phyloP scores from a whole-genome alignment of 1,284 basidiomycete genomes.

The Veloboletus limbatus region DNA sequence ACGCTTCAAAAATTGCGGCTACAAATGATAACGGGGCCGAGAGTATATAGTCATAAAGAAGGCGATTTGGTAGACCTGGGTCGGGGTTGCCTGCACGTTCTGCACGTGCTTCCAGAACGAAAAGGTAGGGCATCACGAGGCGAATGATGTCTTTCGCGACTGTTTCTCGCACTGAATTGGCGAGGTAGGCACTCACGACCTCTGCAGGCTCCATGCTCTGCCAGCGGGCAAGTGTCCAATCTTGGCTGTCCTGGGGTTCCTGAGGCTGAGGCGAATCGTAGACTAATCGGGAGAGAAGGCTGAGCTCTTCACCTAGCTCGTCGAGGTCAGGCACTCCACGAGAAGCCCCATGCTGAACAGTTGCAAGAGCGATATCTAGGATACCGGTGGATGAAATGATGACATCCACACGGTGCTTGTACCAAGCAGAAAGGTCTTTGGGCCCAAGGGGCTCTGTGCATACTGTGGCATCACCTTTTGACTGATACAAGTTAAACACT shows the following conservation, averaged over 20 bases:
- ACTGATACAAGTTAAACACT: slow-evolving; percentile 9
- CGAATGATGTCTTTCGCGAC: slow-evolving; percentile 70
- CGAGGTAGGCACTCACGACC: slow-evolving; percentile 73
- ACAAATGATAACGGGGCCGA: slow-evolving; percentile 62
- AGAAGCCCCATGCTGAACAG: slow-evolving; percentile 84
- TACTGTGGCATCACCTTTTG: slow-evolving; percentile 2
- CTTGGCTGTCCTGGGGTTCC: slow-evolving; percentile 39
- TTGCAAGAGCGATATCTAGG: slow-evolving; percentile 73
- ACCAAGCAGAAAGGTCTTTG: slow-evolving; percentile 68
- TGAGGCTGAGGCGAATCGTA: slow-evolving; percentile 67
- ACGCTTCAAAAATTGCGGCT: slow-evolving; percentile 80
- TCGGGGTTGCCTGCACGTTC: slow-evolving; percentile 77
- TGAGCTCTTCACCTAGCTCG: slow-evolving; percentile 85
- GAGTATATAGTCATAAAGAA: slow-evolving; percentile 78
- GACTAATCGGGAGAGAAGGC: slow-evolving; percentile 77
- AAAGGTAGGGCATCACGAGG: slow-evolving; percentile 88
- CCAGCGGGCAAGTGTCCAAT: slow-evolving; percentile 80
- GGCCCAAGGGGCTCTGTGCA: slow-evolving; percentile 17
- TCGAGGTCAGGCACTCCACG: slow-evolving; percentile 78
- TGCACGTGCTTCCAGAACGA: slow-evolving; percentile 80
- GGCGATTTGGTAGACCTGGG: slow-evolving; percentile 53
- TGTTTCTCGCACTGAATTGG: slow-evolving; percentile 61
- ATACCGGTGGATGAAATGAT: slow-evolving; percentile 71
- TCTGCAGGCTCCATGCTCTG: slow-evolving; percentile 58
- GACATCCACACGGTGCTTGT: slow-evolving; percentile 57